Percentiles rank a stretch among this genome's conserved stretches.
phyloP scores from a whole-genome alignment of 1,284 basidiomycete genomes.

The Sphagnurus paluster region DNA sequence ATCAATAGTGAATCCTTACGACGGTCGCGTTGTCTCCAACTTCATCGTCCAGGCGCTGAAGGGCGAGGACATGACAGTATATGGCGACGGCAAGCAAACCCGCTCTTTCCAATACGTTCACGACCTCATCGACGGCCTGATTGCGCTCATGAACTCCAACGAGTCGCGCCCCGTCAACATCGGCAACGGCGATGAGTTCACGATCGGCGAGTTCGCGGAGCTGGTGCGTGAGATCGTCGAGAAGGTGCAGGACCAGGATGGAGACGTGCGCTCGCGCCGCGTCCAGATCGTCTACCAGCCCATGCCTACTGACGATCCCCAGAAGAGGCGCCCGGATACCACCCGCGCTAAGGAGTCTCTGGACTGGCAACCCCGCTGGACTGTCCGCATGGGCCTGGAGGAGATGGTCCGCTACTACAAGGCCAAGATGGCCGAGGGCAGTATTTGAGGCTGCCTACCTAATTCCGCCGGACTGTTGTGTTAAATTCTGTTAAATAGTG shows the following conservation, averaged over 20 bases:
- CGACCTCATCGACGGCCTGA: conserved; percentile 81
- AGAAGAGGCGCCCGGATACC: conserved; percentile 91
- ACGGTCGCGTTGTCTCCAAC: conserved; percentile 97
- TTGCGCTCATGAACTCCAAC: conserved; percentile 89
- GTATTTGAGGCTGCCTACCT: conserved; percentile 39
- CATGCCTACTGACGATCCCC: conserved; percentile 92
- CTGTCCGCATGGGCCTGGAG: conserved; percentile 85
- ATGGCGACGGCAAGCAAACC: conserved; percentile 95
- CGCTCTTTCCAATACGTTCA: conserved; percentile 96
- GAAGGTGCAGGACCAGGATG: conserved; percentile 85
- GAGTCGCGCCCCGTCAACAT: conserved; percentile 95
- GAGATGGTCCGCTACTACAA: conserved; percentile 95
- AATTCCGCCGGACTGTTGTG: no score
- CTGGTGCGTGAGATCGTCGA: conserved; percentile 87
- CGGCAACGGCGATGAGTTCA: conserved; percentile 92
- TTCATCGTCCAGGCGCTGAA: conserved; percentile 97
- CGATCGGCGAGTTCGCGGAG: conserved; percentile 88
- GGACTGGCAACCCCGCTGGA: conserved; percentile 93
- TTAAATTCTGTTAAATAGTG: no score
- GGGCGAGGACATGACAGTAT: conserved; percentile 95
- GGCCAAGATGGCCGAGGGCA: conserved; percentile 82
- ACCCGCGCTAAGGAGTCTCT: conserved; percentile 85
- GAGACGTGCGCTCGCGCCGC: conserved; percentile 52
- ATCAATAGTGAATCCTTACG: conserved; percentile 85
- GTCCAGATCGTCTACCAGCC: conserved; percentile 82